Base-by-base conservation (phyloP, 2,329 filamentous ascomycete species). In the Clarireedia monteithiana region DNA sequence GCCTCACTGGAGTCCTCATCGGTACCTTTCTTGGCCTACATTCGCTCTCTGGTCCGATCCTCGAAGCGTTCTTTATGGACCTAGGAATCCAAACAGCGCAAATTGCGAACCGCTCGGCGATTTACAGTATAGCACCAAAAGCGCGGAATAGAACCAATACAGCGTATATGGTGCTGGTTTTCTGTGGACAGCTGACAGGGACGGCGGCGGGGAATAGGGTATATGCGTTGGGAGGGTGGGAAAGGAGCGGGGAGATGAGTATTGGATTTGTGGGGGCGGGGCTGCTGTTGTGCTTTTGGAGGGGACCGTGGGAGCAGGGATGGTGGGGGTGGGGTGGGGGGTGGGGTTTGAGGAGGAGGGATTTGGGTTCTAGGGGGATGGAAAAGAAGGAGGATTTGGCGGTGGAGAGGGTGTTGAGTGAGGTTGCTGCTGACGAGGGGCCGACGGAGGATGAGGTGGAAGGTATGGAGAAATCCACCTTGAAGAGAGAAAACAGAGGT, bases 71-170 rank as follows among this genome's bases (percentile, higher is more conserved):
- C 9, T 70, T 84, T 1, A 78, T 85, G 59, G 89, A 94, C 62
- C 76, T 89, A 26, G 88, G 88, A 0, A 75, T 85, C 58, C 88
- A 91, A 69, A 86, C 83, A 1, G 77, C 81, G 0, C 86, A 91
- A 67, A 86, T 90, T 34, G 85, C 86, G 1, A 91, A 91, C 63
- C 74, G 89, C 0, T 77, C 78, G 0, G 77, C 81, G 4, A 87
- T 94, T 20, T 91, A 89, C 63, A 72, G 74, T 1, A 82, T 92
- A 23, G 85, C 86, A 53, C 83, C 88, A 0, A 84, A 82, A 58
- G 84, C 84, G 0, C 73, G 86, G 4, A 94, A 91, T 70, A 72
- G 89, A 3, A 79, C 92, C 24, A 94, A 94, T 67, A 91, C 88
- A 0, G 86, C 84, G 1, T 94, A 90, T 65, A 94, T 92, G 89